Base-by-base conservation (phyloP, 257 asterid genomes). In the Solanum peruvianum region DNA sequence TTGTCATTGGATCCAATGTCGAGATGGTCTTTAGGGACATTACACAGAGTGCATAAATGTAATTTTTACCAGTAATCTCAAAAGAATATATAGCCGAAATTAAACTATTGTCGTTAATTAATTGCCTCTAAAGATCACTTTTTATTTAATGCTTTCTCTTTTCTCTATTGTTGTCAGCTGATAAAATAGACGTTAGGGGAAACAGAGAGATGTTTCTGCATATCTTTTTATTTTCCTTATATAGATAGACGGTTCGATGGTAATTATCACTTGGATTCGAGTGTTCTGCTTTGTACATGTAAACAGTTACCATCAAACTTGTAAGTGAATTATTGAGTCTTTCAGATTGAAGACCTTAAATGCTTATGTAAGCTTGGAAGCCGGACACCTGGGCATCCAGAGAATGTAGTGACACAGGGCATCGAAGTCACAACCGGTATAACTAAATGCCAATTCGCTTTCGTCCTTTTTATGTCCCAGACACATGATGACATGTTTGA, bases 341-440 rank as follows among this genome's bases (percentile, higher is more conserved):
- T 69, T 56, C 88, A 91, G 93, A 90, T 90, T 73, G 93, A 90
- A 73, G 93, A 91, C 83, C 91, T 90, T 56, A 88, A 93, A 85
- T 73, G 89, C 11, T 76, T 90, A 37, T 89, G 94, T 70, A 89
- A 93, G 85, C 86, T 90, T 21, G 95, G 92, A 27, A 91, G 94
- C 70, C 86, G 87, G 35, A 91, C 95, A 1, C 93, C 95, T 1
- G 95, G 94, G 73, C 94, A 93, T 87, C 94, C 93, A 2, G 95
- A 93, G 90, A 93, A 93, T 86, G 85, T 47, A 21, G 41, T 89
- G 85, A 91, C 95, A 1, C 88, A 88, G 80, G 95, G 93, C 75
- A 91, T 91, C 87, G 92, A 93, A 89, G 94, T 90, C 35, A 93
- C 95, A 16, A 93, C 95, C n/a, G 94, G 95, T 93, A 88, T 39